Evolutionary conservation across 176 grass and related monocot genomes (phyloP).

Genomic region (Cocos nucifera): DNA sequence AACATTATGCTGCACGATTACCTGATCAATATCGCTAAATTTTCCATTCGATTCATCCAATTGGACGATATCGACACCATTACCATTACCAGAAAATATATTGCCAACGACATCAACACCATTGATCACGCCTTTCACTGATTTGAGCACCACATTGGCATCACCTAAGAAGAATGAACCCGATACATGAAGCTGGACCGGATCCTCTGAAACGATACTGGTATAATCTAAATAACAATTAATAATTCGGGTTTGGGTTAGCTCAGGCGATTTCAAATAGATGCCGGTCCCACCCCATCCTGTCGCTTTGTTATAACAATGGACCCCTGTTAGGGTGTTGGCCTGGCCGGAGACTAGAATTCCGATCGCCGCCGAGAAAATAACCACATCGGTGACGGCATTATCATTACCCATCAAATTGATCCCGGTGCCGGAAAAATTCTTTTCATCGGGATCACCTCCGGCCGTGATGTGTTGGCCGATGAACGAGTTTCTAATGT

Average conservation of each 20-base stretch:
- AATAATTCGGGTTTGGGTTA: slow-evolving; percentile 55
- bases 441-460: slow-evolving; percentile 31
- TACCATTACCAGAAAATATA: slow-evolving; percentile 39
- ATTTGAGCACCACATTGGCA: slow-evolving; percentile 68
- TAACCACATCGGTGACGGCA: slow-evolving; percentile 53
- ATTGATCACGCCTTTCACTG: slow-evolving; percentile 45
- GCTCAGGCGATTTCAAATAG: slow-evolving; percentile 41
- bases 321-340: slow-evolving; percentile 75
- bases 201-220: slow-evolving; percentile 64
- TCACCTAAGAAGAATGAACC: slow-evolving; percentile 74
- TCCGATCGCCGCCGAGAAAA: slow-evolving; percentile 61
- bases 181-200: slow-evolving; percentile 57
- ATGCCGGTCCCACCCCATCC: slow-evolving; percentile 57
- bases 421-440: slow-evolving; percentile 64
- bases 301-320: slow-evolving; percentile 91
- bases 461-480: slow-evolving; percentile 76
- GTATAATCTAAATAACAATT: slow-evolving; percentile 84
- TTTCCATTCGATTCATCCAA: slow-evolving; percentile 35
- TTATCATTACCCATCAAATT: slow-evolving; percentile 69
- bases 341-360: slow-evolving; percentile 55
- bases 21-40: slow-evolving; percentile 61
- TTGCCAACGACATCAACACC: slow-evolving; percentile 51
- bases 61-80: slow-evolving; percentile 50
- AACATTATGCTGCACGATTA: slow-evolving; percentile 56
- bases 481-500: slow-evolving; percentile 47